Conservation (phyloP, 306 rosid species). For the Cicer yamashitae region DNA sequence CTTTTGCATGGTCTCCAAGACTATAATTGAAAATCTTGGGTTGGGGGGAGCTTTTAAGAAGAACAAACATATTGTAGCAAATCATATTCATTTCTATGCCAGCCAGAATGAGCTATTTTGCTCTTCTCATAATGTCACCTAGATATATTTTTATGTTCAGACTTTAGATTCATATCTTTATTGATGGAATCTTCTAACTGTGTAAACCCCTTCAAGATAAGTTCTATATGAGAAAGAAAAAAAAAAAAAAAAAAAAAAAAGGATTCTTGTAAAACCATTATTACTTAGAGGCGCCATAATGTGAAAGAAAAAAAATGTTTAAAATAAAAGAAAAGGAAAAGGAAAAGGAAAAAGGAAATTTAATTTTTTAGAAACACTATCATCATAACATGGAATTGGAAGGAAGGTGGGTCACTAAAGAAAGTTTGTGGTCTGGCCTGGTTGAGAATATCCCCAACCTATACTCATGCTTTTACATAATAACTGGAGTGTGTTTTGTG, state of each 20-base stretch:
- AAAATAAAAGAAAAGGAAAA: neutral
- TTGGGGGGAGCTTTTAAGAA: conserved; percentile 70
- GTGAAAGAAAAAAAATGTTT: neutral
- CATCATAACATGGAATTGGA: conserved; percentile 61
- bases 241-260: conserved; percentile 48
- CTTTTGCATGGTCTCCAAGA: conserved; percentile 98
- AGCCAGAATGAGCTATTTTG: conserved; percentile 69
- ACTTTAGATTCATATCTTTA: conserved; percentile 51
- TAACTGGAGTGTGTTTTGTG: conserved; percentile 49
- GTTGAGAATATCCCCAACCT: conserved; percentile 54
- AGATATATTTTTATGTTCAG: conserved; percentile 62
- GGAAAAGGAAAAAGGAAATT: conserved; percentile 12
- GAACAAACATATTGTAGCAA: conserved; percentile 50
- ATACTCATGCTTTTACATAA: conserved; percentile 35
- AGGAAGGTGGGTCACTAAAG: conserved; percentile 52
- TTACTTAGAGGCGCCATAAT: conserved; percentile 47
- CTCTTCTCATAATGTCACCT: conserved; percentile 66
- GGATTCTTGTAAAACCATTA: conserved; percentile 56
- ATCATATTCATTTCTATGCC: conserved; percentile 54
- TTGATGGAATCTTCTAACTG: conserved; percentile 75
- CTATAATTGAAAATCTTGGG: conserved; percentile 68
- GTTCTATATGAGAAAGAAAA: conserved; percentile 41
- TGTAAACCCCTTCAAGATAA: conserved; percentile 44
- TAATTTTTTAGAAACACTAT: conserved; percentile 34
- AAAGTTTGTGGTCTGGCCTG: conserved; percentile 53